Percentiles rank a stretch among this genome's conserved stretches.
These are phyloP conservation scores for Rubus parviflorus DNA, from an alignment of 306 rosid species.

Conservation along the genomic window DNA sequence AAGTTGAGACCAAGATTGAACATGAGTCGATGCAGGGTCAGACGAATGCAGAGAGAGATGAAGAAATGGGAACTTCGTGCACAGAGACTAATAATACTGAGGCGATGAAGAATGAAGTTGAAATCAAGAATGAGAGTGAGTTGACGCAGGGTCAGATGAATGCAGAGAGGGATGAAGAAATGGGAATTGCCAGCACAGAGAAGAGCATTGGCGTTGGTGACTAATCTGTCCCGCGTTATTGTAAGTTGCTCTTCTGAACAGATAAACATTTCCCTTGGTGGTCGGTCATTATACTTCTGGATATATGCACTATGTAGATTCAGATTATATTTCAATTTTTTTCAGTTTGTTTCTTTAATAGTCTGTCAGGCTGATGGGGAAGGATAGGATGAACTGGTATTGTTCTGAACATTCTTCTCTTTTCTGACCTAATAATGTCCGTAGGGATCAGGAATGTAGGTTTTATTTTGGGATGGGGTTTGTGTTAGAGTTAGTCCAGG, in stretches of 20 bases:
- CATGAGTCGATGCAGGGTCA: background rate
- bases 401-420: constrained; percentile 16
- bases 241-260: constrained; percentile 39
- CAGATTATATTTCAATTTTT: constrained; percentile 10
- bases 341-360: constrained; percentile 2
- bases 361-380: background rate
- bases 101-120: background rate
- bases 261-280: constrained; percentile 7
- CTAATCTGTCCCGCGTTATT: constrained; percentile 35
- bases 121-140: constrained; percentile 2
- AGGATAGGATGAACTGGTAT: constrained; percentile 26
- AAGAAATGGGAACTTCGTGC: constrained; percentile 17
- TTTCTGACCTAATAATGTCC: constrained; percentile 14
- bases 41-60: constrained; percentile 24
- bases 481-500: constrained; percentile 13
- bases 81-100: constrained; percentile 25
- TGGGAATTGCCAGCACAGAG: constrained; percentile 37
- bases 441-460: constrained; percentile 22
- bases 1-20: constrained; percentile 3
- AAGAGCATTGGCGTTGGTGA: constrained; percentile 45
- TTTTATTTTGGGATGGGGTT: constrained; percentile 12
- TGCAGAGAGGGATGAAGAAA: constrained; percentile 27
- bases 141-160: background rate
- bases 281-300: constrained; percentile 16
- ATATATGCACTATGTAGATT: constrained; percentile 27